Evolutionary conservation across 2,329 filamentous ascomycete species (phyloP), one percentile per base, ranked within the genome.

Genomic region (Ophiostoma populinum): DNA sequence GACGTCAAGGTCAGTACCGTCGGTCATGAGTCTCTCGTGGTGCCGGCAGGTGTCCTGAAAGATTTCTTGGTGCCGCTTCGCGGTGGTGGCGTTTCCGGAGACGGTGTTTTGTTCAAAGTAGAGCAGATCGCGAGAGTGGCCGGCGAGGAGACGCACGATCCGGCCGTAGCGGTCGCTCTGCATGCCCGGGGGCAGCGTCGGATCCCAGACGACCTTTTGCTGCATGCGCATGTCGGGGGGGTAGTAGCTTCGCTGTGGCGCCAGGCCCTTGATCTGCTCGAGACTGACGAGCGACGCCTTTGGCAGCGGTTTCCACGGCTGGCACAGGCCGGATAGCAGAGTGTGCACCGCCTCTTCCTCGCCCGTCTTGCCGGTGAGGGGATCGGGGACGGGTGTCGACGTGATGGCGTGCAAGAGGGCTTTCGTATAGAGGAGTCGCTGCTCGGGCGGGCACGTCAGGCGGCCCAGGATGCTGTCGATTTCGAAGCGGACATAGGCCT

Each of bases 331-430:
- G 0, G 68, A 67, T 3, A 49, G 44, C 0, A 78, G 51, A 19
- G 56, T 59, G 2, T 57, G 49, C 0, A 72, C 39, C 0, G 70
- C 63, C 47, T 77, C 71, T 45, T 80, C 74, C 0, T 60, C 63
- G 0, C 75, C 75, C 0, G 70, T 78, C 0, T 61, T 56, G 0
- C 59, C 53, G 0, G 72, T 78, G 0, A 80, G 55, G 0, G 56
- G 51, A 45, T 80, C 75, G 0, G 67, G 62, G 0, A 78, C 24
- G 0, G 62, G 44, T 21, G 63, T 68, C 0, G 73, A 74, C 0
- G 75, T 80, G 5, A 62, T 50, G 0, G 73, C 75, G 45, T 80
- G 75, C 1, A 72, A 48, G 4, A 62, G 49, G 0, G 70, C 71
- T 43, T 73, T 76, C 1, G 54, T 54, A 37, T 72, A 74, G 0